Evolutionary conservation across 2,329 filamentous ascomycete genomes (phyloP), one percentile per base, ranked within the genome.

Genomic region (Sclerotinia trifoliorum): DNA sequence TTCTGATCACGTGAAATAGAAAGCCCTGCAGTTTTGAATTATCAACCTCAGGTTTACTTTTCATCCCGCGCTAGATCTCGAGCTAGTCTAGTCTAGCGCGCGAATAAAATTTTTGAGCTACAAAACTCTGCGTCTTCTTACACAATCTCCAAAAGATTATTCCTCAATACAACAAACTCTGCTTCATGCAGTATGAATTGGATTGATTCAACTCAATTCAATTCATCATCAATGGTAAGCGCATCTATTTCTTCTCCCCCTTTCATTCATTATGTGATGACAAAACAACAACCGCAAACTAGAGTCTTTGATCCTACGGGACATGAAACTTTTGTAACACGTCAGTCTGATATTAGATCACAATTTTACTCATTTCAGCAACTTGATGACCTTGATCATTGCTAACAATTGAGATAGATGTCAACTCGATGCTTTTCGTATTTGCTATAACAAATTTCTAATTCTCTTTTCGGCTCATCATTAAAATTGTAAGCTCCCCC

Each of bases 281-380:
- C 88, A 93, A 82, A 80, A 80, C 83, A 83, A 84, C 86, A 89
- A 93, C 90, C 90, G 86, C 89, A 89, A 94, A 94, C 91, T 96
- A 96, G 92, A 96, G 92, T 96, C 92, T 96, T 95, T 95, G 92
- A 96, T 88, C 90, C 83, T 79, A 79, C 80, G 84, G 88, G 84
- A 82, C 85, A 90, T 94, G 91, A 94, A 94, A 94, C 89, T 87
- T 84, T 74, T 87, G 88, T 92, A 89, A 87, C 89, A 94, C 91
- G 91, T 95, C 92, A 95, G 92, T 93, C 92, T 95, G 92, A 95
- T 80, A 78, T 78, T 69, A 42, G 63, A 63, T 69, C 39, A 66
- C 46, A 24, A 60, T 42, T 49, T 39, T 15, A 39, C 51, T 54
- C 32, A 48, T 39, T 66, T 17, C 8, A 26, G 46, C 44, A 35